Evolutionary conservation across 371 early-diverging fungal genomes (phyloP).

Genomic region (Dichotomocladium elegans): DNA sequence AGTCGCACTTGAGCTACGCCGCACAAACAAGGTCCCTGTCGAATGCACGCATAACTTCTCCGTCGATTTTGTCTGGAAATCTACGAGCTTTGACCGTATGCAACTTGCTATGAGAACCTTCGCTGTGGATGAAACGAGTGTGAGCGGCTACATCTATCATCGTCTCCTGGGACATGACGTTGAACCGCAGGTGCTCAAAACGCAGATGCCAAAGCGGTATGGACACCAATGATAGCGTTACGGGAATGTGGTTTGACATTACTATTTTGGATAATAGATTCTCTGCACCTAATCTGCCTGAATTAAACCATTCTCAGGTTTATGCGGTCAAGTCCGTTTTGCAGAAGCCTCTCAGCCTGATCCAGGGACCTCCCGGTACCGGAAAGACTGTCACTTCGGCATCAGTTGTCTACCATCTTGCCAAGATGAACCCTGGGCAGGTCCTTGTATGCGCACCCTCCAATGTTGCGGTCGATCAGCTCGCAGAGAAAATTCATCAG

Average conservation of each 20-base stretch:
- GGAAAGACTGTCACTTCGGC: constrained; percentile 99
- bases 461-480: constrained; percentile 99
- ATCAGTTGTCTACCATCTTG: constrained; percentile 95
- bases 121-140: constrained; percentile 90
- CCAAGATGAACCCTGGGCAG: constrained; percentile 88
- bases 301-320: constrained; percentile 97
- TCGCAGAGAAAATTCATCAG: constrained; percentile 94
- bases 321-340: constrained; percentile 91
- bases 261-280: constrained; percentile 41
- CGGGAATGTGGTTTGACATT: not conserved
- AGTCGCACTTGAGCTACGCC: constrained; percentile 81
- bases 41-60: constrained; percentile 92
- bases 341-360: constrained; percentile 88
- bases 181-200: constrained; percentile 68
- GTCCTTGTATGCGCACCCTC: constrained; percentile 98
- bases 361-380: constrained; percentile 98
- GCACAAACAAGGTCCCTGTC: constrained; percentile 67
- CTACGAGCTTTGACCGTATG: constrained; percentile 96
- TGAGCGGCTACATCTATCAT: constrained; percentile 95
- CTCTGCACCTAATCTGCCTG: constrained; percentile 90
- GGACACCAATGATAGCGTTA: not conserved
- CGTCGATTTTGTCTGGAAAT: constrained; percentile 99
- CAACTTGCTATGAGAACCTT: constrained; percentile 93
- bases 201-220: constrained; percentile 78
- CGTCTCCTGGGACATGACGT: constrained; percentile 92